Percentiles rank a stretch among this genome's conserved stretches.
phyloP scores from a whole-genome alignment of 2,329 filamentous ascomycete genomes.

The Shiraia sp. region DNA sequence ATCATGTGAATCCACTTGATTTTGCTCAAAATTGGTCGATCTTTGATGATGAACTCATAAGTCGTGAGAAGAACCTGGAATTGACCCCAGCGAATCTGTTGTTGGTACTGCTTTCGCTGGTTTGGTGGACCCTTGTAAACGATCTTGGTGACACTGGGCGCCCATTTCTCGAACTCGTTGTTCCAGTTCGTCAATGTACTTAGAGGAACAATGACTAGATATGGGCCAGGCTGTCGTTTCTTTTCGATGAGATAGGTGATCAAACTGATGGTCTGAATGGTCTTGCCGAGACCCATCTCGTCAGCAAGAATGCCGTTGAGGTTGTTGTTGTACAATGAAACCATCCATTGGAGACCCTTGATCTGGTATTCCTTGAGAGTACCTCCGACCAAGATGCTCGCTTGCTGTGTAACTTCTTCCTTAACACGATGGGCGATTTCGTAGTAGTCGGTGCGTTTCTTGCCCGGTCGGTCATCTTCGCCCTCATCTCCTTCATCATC shows the following conservation, averaged over 20 bases:
- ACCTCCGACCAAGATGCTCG: constrained; percentile 85
- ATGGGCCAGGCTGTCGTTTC: constrained; percentile 90
- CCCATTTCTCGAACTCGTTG: constrained; percentile 98
- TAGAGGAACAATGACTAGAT: constrained; percentile 93
- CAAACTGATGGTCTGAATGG: constrained; percentile 97
- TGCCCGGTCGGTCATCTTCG: constrained; percentile 67
- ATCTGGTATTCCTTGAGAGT: constrained; percentile 95
- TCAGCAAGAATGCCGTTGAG: constrained; percentile 98
- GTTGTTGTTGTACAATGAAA: constrained; percentile 99
- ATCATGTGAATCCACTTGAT: constrained; percentile 99
- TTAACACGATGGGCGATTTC: constrained; percentile 95
- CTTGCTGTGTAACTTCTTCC: constrained; percentile 85
- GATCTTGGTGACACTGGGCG: constrained; percentile 80
- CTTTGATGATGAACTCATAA: constrained; percentile 99
- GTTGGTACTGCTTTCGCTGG: constrained; percentile 84
- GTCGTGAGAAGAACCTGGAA: constrained; percentile 98
- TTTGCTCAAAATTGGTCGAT: constrained; percentile 91
- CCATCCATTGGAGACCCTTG: constrained; percentile 99
- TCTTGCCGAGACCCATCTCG: constrained; percentile 99
- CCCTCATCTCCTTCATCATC: constrained; percentile 66
- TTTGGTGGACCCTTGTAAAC: constrained; percentile 97
- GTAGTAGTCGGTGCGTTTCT: constrained; percentile 94
- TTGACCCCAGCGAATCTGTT: constrained; percentile 88
- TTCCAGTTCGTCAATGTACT: constrained; percentile 99
- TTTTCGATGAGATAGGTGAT: constrained; percentile 96